A percentile compares a stretch with the other conserved stretches of the same genome.
Evolutionary conservation across 192 early-diverging fungal species (phyloP).

Genomic region (Linnemannia exigua): DNA sequence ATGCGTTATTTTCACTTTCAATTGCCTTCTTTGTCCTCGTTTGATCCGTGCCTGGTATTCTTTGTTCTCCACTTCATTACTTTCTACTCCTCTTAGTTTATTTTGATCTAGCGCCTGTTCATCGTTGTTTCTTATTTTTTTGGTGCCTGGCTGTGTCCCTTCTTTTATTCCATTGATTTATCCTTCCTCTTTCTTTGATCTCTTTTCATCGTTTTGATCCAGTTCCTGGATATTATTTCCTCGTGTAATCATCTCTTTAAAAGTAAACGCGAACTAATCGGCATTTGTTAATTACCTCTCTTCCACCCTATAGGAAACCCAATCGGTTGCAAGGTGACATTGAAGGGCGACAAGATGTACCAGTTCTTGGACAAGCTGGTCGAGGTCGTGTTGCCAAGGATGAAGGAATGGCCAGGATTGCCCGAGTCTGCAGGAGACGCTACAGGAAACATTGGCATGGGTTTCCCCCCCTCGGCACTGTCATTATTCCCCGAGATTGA

Average conservation of each 20-base stretch:
- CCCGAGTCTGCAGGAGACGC: constrained; percentile 80
- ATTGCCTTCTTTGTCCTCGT: not conserved
- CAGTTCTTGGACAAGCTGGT: constrained; percentile 96
- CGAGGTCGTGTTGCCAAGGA: constrained; percentile 92
- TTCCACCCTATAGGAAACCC: constrained; percentile 74
- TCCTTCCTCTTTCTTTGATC: too few relatives aligned
- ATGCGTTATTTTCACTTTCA: too few relatives aligned
- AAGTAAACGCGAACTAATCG: not conserved
- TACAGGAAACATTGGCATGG: constrained; percentile 87
- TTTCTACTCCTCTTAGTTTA: too few relatives aligned
- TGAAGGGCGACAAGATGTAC: constrained; percentile 91
- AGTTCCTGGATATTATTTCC: too few relatives aligned
- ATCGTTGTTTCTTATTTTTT: not conserved
- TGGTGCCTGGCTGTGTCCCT: not conserved
- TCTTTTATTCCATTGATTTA: not conserved
- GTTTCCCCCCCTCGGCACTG: constrained; percentile 85
- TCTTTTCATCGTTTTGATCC: too few relatives aligned
- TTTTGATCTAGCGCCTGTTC: not conserved
- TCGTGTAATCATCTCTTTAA: not conserved
- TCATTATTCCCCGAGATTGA: constrained; percentile 99
- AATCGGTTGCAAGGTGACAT: constrained; percentile 85
- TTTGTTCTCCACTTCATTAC: not conserved
- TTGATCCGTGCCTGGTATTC: too few relatives aligned
- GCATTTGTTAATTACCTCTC: too few relatives aligned
- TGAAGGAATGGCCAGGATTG: constrained; percentile 93